Evolutionary conservation across 2,329 filamentous ascomycete species (phyloP).

Genomic region (Xylariaceae sp.): DNA sequence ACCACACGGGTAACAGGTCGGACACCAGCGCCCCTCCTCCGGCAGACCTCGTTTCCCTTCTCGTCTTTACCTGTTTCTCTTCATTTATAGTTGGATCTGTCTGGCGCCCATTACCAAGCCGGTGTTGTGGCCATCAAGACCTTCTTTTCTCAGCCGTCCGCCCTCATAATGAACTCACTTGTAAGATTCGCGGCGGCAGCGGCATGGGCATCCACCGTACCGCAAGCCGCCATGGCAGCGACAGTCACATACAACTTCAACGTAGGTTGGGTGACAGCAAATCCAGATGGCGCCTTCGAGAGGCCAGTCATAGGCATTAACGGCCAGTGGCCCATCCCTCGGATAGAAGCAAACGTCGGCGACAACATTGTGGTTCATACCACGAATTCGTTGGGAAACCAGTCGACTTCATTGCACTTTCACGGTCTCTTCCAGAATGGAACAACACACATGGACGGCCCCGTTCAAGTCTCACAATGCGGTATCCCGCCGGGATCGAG

Average conservation of each 20-base stretch:
- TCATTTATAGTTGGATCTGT: not conserved
- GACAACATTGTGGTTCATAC: conserved; percentile 56
- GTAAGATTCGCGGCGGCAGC: conserved; percentile 12
- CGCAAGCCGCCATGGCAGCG: conserved; percentile 34
- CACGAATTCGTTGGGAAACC: conserved; percentile 55
- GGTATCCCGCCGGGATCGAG: conserved; percentile 56
- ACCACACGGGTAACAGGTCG: not conserved
- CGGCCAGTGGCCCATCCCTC: conserved; percentile 66
- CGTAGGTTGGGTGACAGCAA: conserved; percentile 64
- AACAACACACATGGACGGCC: conserved; percentile 66
- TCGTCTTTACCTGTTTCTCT: not conserved
- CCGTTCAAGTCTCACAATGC: conserved; percentile 61
- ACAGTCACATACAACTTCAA: conserved; percentile 60
- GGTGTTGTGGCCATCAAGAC: not conserved
- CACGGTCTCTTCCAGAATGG: conserved; percentile 67
- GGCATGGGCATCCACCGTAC: conserved; percentile 17
- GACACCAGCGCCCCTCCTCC: not conserved
- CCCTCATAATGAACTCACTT: conserved; percentile 17
- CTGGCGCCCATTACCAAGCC: not conserved
- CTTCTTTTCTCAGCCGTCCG: conserved; percentile 1
- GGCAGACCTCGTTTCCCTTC: not conserved
- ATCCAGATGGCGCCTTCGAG: conserved; percentile 61
- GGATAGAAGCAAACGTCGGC: conserved; percentile 56
- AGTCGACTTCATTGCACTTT: conserved; percentile 60
- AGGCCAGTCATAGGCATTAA: conserved; percentile 74